Conservation (phyloP, 164 flowering plant species). For the Stephania cephalantha region DNA sequence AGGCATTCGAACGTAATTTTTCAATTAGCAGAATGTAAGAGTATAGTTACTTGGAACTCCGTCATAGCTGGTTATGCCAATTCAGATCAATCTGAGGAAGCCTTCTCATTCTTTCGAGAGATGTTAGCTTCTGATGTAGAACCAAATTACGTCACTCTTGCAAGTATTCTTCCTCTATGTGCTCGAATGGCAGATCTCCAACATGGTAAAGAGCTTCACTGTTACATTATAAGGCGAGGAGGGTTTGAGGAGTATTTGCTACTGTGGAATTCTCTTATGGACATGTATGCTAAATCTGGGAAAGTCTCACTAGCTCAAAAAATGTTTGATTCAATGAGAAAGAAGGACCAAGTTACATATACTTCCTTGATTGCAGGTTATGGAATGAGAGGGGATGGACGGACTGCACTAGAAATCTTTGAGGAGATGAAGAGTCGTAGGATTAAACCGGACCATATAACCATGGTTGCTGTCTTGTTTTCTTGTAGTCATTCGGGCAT, state of each 20-base stretch:
- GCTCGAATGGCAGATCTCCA: conserved; percentile 52
- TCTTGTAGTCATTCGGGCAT: conserved; percentile 68
- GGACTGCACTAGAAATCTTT: conserved; percentile 34
- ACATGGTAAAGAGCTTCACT: conserved; percentile 60
- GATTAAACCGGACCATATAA: conserved; percentile 51
- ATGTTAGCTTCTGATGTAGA: conserved; percentile 37
- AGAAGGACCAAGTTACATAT: conserved; percentile 49
- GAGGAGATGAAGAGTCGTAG: conserved; percentile 39
- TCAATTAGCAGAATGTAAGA: conserved; percentile 21
- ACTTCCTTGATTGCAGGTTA: conserved; percentile 60
- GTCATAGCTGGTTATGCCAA: conserved; percentile 47
- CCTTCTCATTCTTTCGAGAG: conserved; percentile 39
- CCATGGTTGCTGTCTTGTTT: conserved; percentile 57
- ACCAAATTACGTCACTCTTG: conserved; percentile 58
- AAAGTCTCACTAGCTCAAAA: conserved; percentile 36
- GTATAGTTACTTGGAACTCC: conserved; percentile 51
- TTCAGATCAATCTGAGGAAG: conserved; percentile 40
- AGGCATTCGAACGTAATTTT: conserved; percentile 36
- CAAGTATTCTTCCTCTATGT: conserved; percentile 55
- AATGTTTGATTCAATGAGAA: conserved; percentile 37
- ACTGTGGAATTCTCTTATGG: conserved; percentile 58
- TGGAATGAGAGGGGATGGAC: conserved; percentile 55
- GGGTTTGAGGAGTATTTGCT: conserved; percentile 32
- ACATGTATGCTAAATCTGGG: conserved; percentile 61
- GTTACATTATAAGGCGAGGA: conserved; percentile 36